A percentile compares a stretch with the other conserved stretches of the same genome.
These are phyloP conservation scores for Pistacia vera DNA, from an alignment of 345 rosid genomes.

Conservation along the genomic window DNA sequence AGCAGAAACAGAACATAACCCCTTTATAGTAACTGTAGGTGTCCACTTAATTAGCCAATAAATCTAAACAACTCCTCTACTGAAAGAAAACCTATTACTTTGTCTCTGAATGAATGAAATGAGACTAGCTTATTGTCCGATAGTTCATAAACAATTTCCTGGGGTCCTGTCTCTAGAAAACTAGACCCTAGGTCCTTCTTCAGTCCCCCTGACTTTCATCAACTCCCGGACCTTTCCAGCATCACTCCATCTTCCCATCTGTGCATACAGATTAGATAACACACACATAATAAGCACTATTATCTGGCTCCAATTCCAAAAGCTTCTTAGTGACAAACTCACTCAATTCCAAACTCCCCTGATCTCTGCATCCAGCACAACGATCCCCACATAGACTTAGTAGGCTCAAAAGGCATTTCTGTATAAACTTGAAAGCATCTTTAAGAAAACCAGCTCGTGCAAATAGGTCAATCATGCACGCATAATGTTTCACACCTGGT, in stretches of 20 bases:
- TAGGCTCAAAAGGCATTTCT: conserved; percentile 54
- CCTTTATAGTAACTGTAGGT: neutral
- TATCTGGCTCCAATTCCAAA: conserved; percentile 52
- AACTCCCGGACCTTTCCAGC: conserved; percentile 37
- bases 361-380: conserved; percentile 41
- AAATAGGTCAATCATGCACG: conserved; percentile 50
- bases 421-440: conserved; percentile 42
- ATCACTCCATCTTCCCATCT: conserved; percentile 58
- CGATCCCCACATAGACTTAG: conserved; percentile 59
- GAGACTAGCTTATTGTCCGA: neutral
- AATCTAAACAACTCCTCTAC: neutral
- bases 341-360: conserved; percentile 44
- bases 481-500: conserved; percentile 50
- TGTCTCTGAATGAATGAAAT: conserved; percentile 10
- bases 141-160: conserved; percentile 15
- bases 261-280: conserved; percentile 47
- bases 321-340: conserved; percentile 52
- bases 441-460: conserved; percentile 40
- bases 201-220: conserved; percentile 46
- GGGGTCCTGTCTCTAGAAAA: conserved; percentile 25
- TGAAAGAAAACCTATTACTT: neutral
- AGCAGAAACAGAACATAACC: neutral
- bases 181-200: conserved; percentile 47
- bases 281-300: conserved; percentile 41
- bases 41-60: neutral